Evolutionary conservation across 768 basidiomycete genomes (phyloP), one percentile per base, ranked within the genome.

Genomic region (Mycena polygramma): DNA sequence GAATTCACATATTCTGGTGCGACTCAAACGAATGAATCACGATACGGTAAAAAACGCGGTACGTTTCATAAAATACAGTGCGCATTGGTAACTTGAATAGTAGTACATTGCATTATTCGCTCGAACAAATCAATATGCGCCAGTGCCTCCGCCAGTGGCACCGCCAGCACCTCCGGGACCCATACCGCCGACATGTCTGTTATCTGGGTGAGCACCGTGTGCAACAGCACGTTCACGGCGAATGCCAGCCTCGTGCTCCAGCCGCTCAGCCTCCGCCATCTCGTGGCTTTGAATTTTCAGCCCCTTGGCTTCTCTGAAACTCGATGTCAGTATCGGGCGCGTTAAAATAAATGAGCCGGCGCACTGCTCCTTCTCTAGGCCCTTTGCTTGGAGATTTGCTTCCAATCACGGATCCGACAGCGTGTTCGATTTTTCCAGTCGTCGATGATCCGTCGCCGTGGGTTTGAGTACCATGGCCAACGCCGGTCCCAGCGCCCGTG

Each of bases 391-490:
- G 63, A 17, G 63, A 37, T 3, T 65, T 59, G 53, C 69, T 70
- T 46, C 69, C 69, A 3, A 70, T 58, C 6, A 65, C 7, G 2
- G 63, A 54, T 3, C 69, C 69, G 45, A 70, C 53, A 20, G 57
- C 69, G 52, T 70, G 69, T 43, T 70, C 69, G 7, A 70, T 70
- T 17, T 70, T 70, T 8, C 69, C 69, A 4, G 69, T 65, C 69
- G 65, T 60, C 20, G 62, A 57, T 1, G 52, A 52, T 2, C 69
- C 69, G 37, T 63, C 69, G n/a, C 41, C 19, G 41, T 20, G 53
- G 17, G n/a, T n/a, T n/a, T 24, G 30, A 2, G 9, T 22, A 43
- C 14, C 19, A 20, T 26, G 41, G 30, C 30, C 59, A 20, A 54
- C 55, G 30, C 57, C 65, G 30, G 2, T 30, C 3, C 30, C 30